Base-by-base conservation (phyloP, 2,329 filamentous ascomycete genomes). In the Hypoxylon sp. region DNA sequence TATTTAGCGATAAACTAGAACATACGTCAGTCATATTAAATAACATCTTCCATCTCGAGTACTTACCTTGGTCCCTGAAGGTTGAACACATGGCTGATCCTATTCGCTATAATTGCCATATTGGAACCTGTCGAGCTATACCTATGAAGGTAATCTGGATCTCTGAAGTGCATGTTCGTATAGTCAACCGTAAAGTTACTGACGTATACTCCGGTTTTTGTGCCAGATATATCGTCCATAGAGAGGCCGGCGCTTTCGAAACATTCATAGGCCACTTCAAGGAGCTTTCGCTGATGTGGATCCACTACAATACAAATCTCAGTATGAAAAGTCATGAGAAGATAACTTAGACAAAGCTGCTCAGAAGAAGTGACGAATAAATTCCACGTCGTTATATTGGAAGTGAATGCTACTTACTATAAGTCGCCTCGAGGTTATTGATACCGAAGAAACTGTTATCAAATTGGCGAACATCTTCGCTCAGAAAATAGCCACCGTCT, bases 211-310 rank as follows among this genome's bases (percentile, higher is more conserved):
- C 70, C 70, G 1, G 59, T 70, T 4, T 59, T 67, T 0, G 64
- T 37, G 8, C 69, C 67, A 1, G 58, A 50, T 0, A 71, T 11
- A 1, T 53, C 3, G 0, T 67, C 60, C 37, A 71, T 21, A 0
- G 71, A 55, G 9, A 63, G 5, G 1, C 71, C 71, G 2, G 65
- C 46, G 29, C 58, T 70, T 39, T 71, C 70, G 9, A 74, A 51
- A n/a, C 70, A 72, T 46, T 81, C 78, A 59, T 75, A 81, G 0
- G 78, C 75, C 0, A 75, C 74, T 56, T 81, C 79, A 1, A 78
- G 71, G 1, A 78, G 69, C 30, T 75, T 68, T 3, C 77, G 72
- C 39, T 34, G 30, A 12, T 12, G 30, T 1, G 30, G 30, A 14
- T 34, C 30, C 30, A 34, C 29, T 30, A 30, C 2, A 30, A 9